Evolutionary conservation across 202 grass and related monocot species (phyloP).

Genomic region (Zizania palustris): DNA sequence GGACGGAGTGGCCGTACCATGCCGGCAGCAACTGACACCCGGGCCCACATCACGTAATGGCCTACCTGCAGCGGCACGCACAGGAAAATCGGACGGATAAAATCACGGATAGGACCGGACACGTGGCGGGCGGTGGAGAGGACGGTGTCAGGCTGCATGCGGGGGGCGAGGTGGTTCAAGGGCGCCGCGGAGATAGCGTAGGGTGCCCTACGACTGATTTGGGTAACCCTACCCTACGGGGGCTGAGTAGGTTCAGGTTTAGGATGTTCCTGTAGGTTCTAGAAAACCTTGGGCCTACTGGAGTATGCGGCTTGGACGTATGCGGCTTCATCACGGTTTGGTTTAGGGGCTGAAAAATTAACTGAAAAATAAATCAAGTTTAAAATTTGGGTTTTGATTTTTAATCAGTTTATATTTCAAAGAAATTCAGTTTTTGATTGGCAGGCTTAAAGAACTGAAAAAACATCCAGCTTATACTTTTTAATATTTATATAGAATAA

Average conservation of each 20-base stretch:
- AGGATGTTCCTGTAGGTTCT: slow-evolving; percentile 50
- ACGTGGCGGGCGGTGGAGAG: slow-evolving; percentile 53
- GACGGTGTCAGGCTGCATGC: slow-evolving; percentile 48
- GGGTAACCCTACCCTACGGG: no score
- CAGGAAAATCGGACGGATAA: accelerated
- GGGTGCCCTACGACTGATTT: background rate
- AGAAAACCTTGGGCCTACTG: slow-evolving; percentile 42
- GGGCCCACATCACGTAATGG: accelerated
- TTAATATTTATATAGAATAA: no score
- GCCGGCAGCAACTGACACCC: background rate
- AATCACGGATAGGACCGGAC: background rate
- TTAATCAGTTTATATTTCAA: no score
- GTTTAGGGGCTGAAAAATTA: no score
- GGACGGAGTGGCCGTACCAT: no score
- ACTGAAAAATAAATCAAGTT: no score
- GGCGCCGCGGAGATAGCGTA: slow-evolving; percentile 15
- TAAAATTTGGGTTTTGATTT: no score
- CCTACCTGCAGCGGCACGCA: background rate
- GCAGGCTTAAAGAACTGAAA: no score
- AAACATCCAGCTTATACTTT: no score
- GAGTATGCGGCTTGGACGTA: slow-evolving; percentile 30
- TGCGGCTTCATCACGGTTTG: background rate
- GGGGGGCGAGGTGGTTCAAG: slow-evolving; percentile 46
- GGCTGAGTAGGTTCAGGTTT: background rate
- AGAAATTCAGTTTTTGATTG: no score